Evolutionary conservation across 177 flowering plant species (phyloP), one percentile per base, ranked within the genome.

Genomic region (Vitis hybrid): DNA sequence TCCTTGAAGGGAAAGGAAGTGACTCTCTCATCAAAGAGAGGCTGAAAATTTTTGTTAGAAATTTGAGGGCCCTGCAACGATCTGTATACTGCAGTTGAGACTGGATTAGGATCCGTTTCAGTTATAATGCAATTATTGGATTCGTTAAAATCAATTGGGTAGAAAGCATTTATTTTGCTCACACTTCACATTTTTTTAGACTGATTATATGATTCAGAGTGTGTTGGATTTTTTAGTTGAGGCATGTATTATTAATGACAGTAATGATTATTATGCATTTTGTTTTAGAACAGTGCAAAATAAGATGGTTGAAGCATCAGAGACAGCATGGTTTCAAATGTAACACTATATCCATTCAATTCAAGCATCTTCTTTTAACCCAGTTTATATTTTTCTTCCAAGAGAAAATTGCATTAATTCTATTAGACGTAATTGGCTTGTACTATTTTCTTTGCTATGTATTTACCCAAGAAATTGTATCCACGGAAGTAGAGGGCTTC

Each of bases 401-500:
- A 20, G 18, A 3, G 27, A 7, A 5, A 24, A 20, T 58, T 58
- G 9, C 27, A 11, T 11, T 13, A 6, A 35, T 58, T 57, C 60
- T 12, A 15, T 79, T 70, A 94, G 61, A 92, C 80, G 82, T 91
- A 91, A 67, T 82, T 75, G 12, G 84, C 88, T 78, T 89, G 93
- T 24, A 93, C 97, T 55, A 93, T 89, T 75, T 90, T 94, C 75
- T 68, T 84, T n/a, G 84, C 91, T 60, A 93, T 81, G 72, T 86
- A 90, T 80, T 86, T 94, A 13, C 81, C 84, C 72, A 94, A 76
- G 79, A 84, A 91, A 71, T 88, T 91, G 76, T 81, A 93, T 61
- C 99, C 99, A 82, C 89, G 91, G 74, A 61, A 76, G 74, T 87
- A 91, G 53, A 91, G 86, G 51, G 98, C 95, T 85, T 96, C 99